These are phyloP conservation scores for Geranium rotundifolium DNA, from an alignment of 345 rosid genomes.

Conservation along the genomic window DNA sequence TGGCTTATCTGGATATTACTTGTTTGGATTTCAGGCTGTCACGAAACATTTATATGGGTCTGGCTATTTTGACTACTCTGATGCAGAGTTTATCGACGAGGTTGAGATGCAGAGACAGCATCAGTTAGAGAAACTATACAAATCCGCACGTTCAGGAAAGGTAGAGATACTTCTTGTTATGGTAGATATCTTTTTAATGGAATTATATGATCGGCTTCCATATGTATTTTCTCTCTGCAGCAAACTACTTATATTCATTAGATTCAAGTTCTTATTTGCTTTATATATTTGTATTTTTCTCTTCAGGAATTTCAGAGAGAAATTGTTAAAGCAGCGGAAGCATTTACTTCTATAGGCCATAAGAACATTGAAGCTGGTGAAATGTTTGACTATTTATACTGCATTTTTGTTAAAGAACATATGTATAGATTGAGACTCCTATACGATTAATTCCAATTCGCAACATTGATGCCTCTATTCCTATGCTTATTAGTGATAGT, in stretches of 20 bases:
- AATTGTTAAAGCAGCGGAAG: slow-evolving; percentile 67
- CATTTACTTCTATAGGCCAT: slow-evolving; percentile 60
- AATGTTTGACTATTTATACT: slow-evolving; percentile 5
- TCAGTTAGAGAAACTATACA: slow-evolving; percentile 76
- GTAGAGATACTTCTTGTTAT: slow-evolving; percentile 17
- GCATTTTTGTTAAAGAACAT: background rate
- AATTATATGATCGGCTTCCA: background rate
- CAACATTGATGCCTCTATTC: background rate
- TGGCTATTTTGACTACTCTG: slow-evolving; percentile 75
- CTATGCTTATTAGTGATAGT: slow-evolving; percentile 2
- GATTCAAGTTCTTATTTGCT: slow-evolving; percentile 3
- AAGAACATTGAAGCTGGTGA: slow-evolving; percentile 86
- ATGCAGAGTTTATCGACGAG: slow-evolving; percentile 79
- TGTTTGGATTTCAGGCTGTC: slow-evolving; percentile 57
- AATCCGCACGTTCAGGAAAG: slow-evolving; percentile 70
- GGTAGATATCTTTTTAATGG: too few relatives aligned
- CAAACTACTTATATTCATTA: background rate
- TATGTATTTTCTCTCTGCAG: slow-evolving; percentile 1
- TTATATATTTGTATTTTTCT: slow-evolving; percentile 1
- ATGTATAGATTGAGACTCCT: background rate
- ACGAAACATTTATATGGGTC: slow-evolving; percentile 79
- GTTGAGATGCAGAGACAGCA: slow-evolving; percentile 91
- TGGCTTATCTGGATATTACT: background rate
- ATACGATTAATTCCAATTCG: slow-evolving; percentile 3
- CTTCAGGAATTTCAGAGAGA: slow-evolving; percentile 88